Evolutionary conservation across 371 early-diverging fungal species (phyloP).

Genomic region (Mortierella sp.): DNA sequence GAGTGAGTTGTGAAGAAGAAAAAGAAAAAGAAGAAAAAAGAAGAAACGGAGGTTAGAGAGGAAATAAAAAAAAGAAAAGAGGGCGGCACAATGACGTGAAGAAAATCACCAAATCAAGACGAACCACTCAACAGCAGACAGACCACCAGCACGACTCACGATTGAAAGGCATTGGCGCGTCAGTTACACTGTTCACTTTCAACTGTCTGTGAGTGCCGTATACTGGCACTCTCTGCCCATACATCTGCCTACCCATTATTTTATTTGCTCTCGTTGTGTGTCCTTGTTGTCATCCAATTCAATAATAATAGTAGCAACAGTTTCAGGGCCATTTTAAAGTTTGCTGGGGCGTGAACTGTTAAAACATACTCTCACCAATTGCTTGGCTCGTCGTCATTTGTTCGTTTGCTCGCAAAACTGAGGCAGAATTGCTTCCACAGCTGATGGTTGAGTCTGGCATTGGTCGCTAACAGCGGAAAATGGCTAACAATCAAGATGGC

Average conservation of each 20-base stretch:
- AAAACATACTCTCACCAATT: neutral
- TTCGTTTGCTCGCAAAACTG: neutral
- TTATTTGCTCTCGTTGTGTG: constrained; percentile 14
- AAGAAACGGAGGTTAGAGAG: constrained; percentile 5
- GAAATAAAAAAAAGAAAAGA: too few species aligned
- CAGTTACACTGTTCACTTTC: neutral
- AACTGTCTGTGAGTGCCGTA: neutral
- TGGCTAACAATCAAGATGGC: neutral
- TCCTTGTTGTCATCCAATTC: neutral
- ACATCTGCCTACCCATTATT: neutral
- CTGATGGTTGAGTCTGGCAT: neutral
- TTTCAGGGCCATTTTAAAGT: constrained; percentile 19
- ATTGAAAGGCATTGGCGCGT: constrained; percentile 3
- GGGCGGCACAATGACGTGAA: neutral
- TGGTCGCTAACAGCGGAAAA: neutral
- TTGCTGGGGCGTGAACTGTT: constrained; percentile 29
- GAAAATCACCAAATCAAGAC: constrained; percentile 1
- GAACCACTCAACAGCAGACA: neutral
- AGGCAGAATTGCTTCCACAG: neutral
- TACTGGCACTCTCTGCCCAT: neutral
- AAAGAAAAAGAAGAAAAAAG: constrained; percentile 13
- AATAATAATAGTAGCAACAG: constrained; percentile 1
- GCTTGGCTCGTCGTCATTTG: neutral
- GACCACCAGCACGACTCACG: neutral
- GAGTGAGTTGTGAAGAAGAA: constrained; percentile 13